These are phyloP conservation scores for Bocquillonia castaneifolia DNA, from an alignment of 441 rosid genomes.

Conservation along the genomic window DNA sequence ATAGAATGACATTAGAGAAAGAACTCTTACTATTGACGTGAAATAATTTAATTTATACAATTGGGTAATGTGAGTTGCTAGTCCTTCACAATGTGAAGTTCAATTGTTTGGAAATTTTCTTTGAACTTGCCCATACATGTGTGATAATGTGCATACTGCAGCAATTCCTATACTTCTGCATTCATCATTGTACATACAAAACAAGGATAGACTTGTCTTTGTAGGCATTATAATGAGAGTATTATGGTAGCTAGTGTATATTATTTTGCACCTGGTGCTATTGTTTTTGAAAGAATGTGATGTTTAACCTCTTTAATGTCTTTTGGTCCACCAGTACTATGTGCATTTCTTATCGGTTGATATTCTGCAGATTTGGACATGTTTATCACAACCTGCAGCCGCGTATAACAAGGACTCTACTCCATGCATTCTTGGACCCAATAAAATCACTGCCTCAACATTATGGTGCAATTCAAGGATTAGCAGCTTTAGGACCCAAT, in stretches of 20 bases:
- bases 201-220: background rate
- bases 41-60: background rate
- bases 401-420: constrained; percentile 81
- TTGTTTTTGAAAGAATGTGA: constrained; percentile 5
- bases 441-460: constrained; percentile 77
- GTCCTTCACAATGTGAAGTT: background rate
- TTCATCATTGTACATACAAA: background rate
- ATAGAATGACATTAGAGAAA: background rate
- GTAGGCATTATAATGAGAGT: background rate
- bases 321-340: background rate
- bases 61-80: constrained; percentile 7
- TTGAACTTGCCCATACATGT: background rate
- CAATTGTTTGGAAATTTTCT: background rate
- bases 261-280: background rate
- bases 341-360: constrained; percentile 19
- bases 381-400: constrained; percentile 76
- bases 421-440: constrained; percentile 81
- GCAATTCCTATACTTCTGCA: background rate
- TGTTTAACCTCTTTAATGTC: background rate
- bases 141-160: background rate
- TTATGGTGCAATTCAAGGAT: constrained; percentile 94
- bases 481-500: constrained; percentile 79
- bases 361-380: constrained; percentile 65
- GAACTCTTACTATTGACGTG: background rate
- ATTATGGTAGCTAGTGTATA: background rate